A percentile compares a stretch with the other conserved stretches of the same genome.
Evolutionary conservation across 495 filamentous ascomycete genomes (phyloP).

Genomic region (Aspergillus nanangensis): DNA sequence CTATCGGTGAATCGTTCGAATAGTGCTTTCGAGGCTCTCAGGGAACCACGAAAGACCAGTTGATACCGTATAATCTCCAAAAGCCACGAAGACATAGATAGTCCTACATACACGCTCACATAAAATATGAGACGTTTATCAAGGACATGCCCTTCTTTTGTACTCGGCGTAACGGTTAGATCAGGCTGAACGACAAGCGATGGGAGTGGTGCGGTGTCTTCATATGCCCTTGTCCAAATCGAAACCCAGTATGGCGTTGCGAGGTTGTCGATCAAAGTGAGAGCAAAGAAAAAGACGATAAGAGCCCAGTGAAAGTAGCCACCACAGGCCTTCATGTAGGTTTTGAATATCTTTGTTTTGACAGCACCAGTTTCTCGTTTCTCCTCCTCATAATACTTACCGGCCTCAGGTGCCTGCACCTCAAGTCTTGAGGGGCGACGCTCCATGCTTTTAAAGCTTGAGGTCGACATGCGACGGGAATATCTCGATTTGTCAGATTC

Average conservation of each 20-base stretch:
- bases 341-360: conserved; percentile 54
- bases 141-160: neutral
- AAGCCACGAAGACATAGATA: conserved; percentile 54
- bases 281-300: conserved; percentile 43
- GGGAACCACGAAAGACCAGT: conserved; percentile 45
- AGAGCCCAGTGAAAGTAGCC: conserved; percentile 58
- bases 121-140: conserved; percentile 50
- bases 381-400: conserved; percentile 75
- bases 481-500: neutral
- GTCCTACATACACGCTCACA: conserved; percentile 59
- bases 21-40: conserved; percentile 59
- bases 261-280: conserved; percentile 28
- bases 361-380: conserved; percentile 62
- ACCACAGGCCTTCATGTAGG: conserved; percentile 62
- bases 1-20: conserved; percentile 61
- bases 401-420: conserved; percentile 18
- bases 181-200: neutral
- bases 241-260: conserved; percentile 56
- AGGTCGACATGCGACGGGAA: neutral
- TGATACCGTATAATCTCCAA: conserved; percentile 54
- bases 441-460: neutral
- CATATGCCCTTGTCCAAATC: conserved; percentile 53
- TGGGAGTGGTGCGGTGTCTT: neutral
- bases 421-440: neutral
- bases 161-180: neutral